Evolutionary conservation across 2,329 filamentous ascomycete genomes (phyloP), one percentile per base, ranked within the genome.

Genomic region (Thielaviopsis populi): DNA sequence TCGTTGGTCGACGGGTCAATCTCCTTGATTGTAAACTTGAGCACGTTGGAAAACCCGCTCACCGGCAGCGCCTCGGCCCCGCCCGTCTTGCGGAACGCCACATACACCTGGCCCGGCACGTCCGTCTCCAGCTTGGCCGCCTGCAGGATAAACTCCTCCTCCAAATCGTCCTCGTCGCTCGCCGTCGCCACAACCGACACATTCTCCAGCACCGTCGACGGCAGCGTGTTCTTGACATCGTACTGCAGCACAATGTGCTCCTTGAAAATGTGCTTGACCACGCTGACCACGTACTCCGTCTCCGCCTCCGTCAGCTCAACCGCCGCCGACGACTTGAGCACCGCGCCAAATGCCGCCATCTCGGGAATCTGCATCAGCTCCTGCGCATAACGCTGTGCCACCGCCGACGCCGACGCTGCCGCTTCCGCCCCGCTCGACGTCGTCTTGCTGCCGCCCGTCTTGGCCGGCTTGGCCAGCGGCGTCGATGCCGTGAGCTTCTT

Each of bases 1-100:
- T 96, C 91, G 68, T 85, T 84, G n/a, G 89, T 96, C 30, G 88
- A 88, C 5, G 94, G 94, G 70, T 99, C 94, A 68, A 99, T 94
- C 76, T 99, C 94, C 77, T 96, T 97, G 79, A 87, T 94, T 19
- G 91, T 96, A 74, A 99, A 99, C 76, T 94, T 96, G 72, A 99
- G 86, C 46, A 89, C 79, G 75, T 97, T 99, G 68, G 89, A 90
- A 75, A 99, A 95, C 50, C 84, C 88, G 62, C 87, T 85, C 24
- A 88, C 80, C 3, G 91, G 85, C 73, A 95, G 86, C n/a, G 86
- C 82, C 53, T 78, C 80, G 70, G 90, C 88, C 64, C 89, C 91
- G 66, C 81, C 83, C 33, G 84, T 76, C 74, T 95, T 94, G 76
- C 87, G 89, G 79, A 99, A 96, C 1, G 91, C 91, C 48, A 96